Evolutionary conservation across 441 rosid genomes (phyloP).

Genomic region (Euphorbia schlechtendalii): DNA sequence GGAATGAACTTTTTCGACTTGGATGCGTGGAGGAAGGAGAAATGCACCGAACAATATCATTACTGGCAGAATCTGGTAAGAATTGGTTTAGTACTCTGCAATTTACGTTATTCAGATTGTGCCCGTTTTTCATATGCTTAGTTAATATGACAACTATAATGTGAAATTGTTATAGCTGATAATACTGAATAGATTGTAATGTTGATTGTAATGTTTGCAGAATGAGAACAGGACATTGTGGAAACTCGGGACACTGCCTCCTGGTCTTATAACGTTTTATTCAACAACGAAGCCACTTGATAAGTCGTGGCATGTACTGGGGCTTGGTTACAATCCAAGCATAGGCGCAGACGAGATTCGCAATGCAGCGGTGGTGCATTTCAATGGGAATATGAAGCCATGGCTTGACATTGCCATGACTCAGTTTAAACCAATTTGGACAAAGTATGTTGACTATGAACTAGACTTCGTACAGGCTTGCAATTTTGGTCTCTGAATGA

Average conservation of each 20-base stretch:
- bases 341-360: constrained; percentile 84
- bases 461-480: constrained; percentile 84
- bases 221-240: constrained; percentile 87
- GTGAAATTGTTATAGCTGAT: no score
- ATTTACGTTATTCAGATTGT: neutral
- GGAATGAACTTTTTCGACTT: constrained; percentile 98
- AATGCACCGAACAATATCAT: constrained; percentile 95
- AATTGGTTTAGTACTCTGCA: neutral
- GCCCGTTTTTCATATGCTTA: neutral
- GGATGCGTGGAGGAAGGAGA: constrained; percentile 98
- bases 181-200: no score
- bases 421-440: constrained; percentile 88
- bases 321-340: constrained; percentile 93
- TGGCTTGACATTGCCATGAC: constrained; percentile 98
- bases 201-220: no score
- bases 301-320: constrained; percentile 96
- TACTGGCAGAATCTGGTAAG: constrained; percentile 94
- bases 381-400: constrained; percentile 95
- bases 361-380: constrained; percentile 89
- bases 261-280: constrained; percentile 87
- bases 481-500: constrained; percentile 71
- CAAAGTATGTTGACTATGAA: constrained; percentile 77
- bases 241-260: constrained; percentile 92
- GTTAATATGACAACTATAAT: neutral
- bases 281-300: constrained; percentile 88